Conservation (phyloP, 2,329 filamentous ascomycete genomes). For the Bipolaris victoriae region DNA sequence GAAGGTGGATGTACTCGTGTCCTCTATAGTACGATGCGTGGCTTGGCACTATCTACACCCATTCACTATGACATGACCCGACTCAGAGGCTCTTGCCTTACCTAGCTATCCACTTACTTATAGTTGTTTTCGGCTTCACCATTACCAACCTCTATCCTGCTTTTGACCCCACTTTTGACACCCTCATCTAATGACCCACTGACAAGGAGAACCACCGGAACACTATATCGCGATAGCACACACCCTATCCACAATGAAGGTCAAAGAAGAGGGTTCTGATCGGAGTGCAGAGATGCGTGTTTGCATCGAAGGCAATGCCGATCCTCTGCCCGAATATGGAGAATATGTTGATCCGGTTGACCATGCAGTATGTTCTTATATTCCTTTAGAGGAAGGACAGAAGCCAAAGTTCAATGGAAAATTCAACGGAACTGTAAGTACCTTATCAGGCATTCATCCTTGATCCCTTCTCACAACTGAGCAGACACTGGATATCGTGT, state of each 20-base stretch:
- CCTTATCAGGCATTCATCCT: neutral
- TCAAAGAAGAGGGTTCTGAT: constrained; percentile 42
- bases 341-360: constrained; percentile 34
- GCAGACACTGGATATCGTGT: constrained; percentile 32
- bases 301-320: constrained; percentile 29
- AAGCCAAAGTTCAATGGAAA: constrained; percentile 39
- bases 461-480: neutral
- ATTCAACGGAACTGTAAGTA: constrained; percentile 43
- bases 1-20: too few species aligned
- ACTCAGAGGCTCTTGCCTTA: neutral
- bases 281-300: constrained; percentile 41
- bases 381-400: constrained; percentile 43
- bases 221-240: too few species aligned
- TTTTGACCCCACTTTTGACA: too few species aligned
- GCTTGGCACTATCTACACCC: too few species aligned
- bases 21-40: too few species aligned
- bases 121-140: neutral
- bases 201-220: too few species aligned
- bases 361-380: constrained; percentile 44
- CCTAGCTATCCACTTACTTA: neutral
- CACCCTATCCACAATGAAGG: constrained; percentile 45
- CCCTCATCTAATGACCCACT: too few species aligned
- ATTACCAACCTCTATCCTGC: neutral
- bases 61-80: neutral
- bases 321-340: constrained; percentile 42